A percentile compares a stretch with the other conserved stretches of the same genome.
Evolutionary conservation across 1,139 yeast species (phyloP).

Genomic region (Blastobotrys indianensis): DNA sequence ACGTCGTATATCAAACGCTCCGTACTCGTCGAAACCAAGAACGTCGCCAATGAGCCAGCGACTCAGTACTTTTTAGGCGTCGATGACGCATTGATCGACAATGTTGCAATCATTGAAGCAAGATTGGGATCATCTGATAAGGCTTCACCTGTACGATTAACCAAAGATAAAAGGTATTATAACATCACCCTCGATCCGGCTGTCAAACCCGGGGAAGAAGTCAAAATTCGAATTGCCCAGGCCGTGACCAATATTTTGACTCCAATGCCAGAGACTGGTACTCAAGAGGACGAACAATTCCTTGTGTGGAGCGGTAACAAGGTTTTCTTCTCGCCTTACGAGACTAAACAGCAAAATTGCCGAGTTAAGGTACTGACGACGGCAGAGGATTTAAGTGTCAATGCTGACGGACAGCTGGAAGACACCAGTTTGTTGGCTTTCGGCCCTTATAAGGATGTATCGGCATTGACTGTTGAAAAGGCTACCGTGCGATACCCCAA

Average conservation of each 20-base stretch:
- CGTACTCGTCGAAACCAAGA: conserved; percentile 50
- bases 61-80: conserved; percentile 50
- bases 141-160: conserved; percentile 16
- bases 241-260: conserved; percentile 45
- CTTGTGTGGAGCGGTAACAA: conserved; percentile 52
- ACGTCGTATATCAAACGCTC: conserved; percentile 65
- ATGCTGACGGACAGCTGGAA: conserved; percentile 5
- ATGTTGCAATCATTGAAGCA: conserved; percentile 44
- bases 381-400: conserved; percentile 20
- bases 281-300: conserved; percentile 57
- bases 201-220: conserved; percentile 53
- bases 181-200: conserved; percentile 56
- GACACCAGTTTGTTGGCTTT: conserved; percentile 45
- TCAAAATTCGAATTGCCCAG: conserved; percentile 48
- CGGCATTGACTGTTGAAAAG: conserved; percentile 45
- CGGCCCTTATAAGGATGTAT: conserved; percentile 49
- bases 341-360: conserved; percentile 48
- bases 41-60: conserved; percentile 51
- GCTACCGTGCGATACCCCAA: conserved; percentile 59
- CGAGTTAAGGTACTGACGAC: conserved; percentile 32
- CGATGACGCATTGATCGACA: conserved; percentile 41
- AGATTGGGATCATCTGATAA: conserved; percentile 20
- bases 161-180: conserved; percentile 33
- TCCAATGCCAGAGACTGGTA: conserved; percentile 62
- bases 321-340: conserved; percentile 58